Evolutionary conservation across 2,329 filamentous ascomycete species (phyloP), one percentile per base, ranked within the genome.

Genomic region (Diaporthe humulicola): DNA sequence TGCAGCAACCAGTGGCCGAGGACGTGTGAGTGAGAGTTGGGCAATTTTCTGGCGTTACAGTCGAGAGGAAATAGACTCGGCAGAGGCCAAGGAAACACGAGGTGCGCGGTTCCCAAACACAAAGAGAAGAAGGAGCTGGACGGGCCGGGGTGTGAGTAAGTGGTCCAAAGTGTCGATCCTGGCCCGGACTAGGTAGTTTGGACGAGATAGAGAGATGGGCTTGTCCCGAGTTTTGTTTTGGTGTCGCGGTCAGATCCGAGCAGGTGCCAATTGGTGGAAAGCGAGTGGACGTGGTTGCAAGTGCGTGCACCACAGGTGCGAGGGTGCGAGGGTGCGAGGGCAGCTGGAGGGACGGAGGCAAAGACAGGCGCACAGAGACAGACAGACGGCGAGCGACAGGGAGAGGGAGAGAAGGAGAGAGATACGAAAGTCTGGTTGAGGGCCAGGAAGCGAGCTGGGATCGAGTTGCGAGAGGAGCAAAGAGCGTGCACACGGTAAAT

Each of bases 251-350:
- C 64, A 67, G 64, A 67, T 61, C 61, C 52, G 54, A 42, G 57
- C 54, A 28, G 15, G 73, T 48, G 50, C 52, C 60, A 48, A 48
- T 66, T 52, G 60, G 42, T 50, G 28, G 69, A 64, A 56, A 75
- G 69, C 73, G 73, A 75, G 57, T 42, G 73, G 67, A 74, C 33
- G 67, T 61, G 73, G 73, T 52, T 42, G 30, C 45, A 58, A 33
- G 45, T 30, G 72, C 64, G 45, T 45, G 38, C 50, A 57, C 50
- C 52, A 70, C 67, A 45, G 40, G 67, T n/a, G 36, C 25, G 3
- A 33, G 5, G 50, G 52, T 33, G 67, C n/a, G n/a, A n/a, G n/a
- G n/a, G n/a, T n/a, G n/a, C n/a, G n/a, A n/a, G n/a, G n/a, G n/a
- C n/a, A n/a, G n/a, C n/a, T n/a, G 52, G 45, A 38, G 64, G 45